A percentile compares a stretch with the other conserved stretches of the same genome.
Evolutionary conservation across 164 flowering plant species (phyloP).

Genomic region (Tinospora cordifolia): DNA sequence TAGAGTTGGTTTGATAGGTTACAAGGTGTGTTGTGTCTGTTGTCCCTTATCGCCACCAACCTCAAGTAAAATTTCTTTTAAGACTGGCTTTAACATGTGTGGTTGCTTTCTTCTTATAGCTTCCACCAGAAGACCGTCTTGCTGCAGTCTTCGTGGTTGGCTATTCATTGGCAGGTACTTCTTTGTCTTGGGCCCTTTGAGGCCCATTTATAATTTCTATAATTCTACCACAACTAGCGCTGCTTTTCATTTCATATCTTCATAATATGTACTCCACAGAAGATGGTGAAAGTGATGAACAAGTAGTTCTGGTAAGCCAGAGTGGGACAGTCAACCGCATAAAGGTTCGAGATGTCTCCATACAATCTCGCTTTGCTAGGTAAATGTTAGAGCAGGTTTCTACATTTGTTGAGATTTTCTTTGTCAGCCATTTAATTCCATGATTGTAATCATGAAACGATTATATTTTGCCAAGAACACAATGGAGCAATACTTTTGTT

Average conservation of each 20-base stretch:
- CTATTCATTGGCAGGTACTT: conserved; percentile 58
- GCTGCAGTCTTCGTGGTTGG: conserved; percentile 89
- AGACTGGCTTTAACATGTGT: not conserved
- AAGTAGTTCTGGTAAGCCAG: conserved; percentile 89
- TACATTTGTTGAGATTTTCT: not conserved
- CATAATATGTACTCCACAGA: conserved; percentile 30
- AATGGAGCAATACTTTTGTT: too few relatives aligned
- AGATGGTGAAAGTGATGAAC: conserved; percentile 94
- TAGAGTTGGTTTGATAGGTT: conserved; percentile 78
- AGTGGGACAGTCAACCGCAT: conserved; percentile 95
- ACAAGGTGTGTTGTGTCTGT: conserved; percentile 46
- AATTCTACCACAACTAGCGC: not conserved
- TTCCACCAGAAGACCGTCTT: conserved; percentile 58
- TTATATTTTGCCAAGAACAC: not conserved
- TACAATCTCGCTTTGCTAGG: conserved; percentile 90
- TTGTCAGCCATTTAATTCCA: not conserved
- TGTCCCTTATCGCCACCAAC: not conserved
- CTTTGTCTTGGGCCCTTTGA: not conserved
- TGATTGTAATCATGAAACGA: not conserved
- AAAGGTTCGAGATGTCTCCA: conserved; percentile 84
- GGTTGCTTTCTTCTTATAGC: conserved; percentile 28
- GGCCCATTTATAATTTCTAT: not conserved
- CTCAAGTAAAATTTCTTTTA: not conserved
- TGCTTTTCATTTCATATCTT: conserved; percentile 1
- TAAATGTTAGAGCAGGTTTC: conserved; percentile 15